Base-by-base conservation (phyloP, 345 rosid genomes). In the Firmiana major region DNA sequence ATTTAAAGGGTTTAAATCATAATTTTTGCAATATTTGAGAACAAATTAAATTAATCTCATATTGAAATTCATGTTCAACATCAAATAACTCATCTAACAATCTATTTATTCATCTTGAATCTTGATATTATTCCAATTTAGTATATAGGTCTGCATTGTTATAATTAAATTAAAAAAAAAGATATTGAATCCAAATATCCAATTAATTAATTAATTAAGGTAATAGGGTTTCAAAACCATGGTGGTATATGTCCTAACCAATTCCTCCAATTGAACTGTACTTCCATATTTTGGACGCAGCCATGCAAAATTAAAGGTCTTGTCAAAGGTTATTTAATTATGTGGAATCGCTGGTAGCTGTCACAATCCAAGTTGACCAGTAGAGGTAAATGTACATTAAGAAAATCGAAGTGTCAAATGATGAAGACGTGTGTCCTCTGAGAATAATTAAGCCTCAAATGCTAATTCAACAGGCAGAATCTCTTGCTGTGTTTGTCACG, bases 281-380 rank as follows among this genome's bases (percentile, higher is more conserved):
- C 11, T 0, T 54, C 26, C 59, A n/a, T 54, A 38, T 64, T 31
- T 64, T 7, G 22, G 69, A 64, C 38, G 0, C 22, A 38, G 40
- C 26, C 22, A 19, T 66, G 71, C 24, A 66, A 38, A n/a, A 22
- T 5, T n/a, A 17, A 8, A 9, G 71, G 46, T 9, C 51, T 21
- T n/a, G 12, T 21, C 24, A 55, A n/a, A 21, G 4, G 22, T 4
- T 6, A 21, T 8, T 55, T 16, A 21, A 7, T 55, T 17, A 21
- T 7, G 13, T 65, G 45, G 45, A 40, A 57, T 5, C 34, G 43
- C 8, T 6, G 77, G 68, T 75, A 63, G 34, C 45, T 8, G 21
- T 48, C 71, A n/a, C 68, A 46, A 48, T 75, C 78, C 8, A 45
- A 59, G 57, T 59, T 60, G 77, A 74, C 77, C 9, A 7, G 57